Evolutionary conservation across 768 basidiomycete genomes (phyloP).

Genomic region (Macrolepiota fuliginosa): DNA sequence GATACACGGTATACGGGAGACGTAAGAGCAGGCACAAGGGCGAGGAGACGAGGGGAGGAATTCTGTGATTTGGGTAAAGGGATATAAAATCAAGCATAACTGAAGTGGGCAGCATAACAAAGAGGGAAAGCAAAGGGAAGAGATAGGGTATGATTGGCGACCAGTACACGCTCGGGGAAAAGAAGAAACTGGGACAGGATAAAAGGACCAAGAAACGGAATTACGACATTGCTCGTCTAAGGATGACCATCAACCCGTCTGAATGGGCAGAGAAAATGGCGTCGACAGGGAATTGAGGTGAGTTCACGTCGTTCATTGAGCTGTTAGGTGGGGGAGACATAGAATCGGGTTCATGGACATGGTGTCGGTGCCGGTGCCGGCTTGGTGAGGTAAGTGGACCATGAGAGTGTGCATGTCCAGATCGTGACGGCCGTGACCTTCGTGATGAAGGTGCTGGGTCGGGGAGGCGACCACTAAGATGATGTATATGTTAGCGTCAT

Average conservation of each 20-base stretch:
- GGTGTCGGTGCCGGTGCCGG: constrained; percentile 21
- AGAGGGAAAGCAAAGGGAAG: neutral
- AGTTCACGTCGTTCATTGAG: constrained; percentile 11
- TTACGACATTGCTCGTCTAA: constrained; percentile 45
- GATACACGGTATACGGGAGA: too few relatives aligned
- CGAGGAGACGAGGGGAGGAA: neutral
- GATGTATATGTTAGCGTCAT: neutral
- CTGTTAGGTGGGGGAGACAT: neutral
- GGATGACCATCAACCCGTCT: constrained; percentile 78
- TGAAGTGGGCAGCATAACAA: neutral
- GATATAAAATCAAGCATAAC: neutral
- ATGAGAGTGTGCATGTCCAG: neutral
- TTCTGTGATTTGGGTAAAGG: neutral
- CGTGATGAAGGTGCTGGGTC: constrained; percentile 6
- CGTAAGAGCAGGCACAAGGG: too few relatives aligned
- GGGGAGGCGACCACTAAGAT: constrained; percentile 5
- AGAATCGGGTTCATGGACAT: constrained; percentile 9
- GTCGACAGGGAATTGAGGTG: constrained; percentile 55
- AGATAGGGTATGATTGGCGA: neutral
- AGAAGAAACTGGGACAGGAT: neutral
- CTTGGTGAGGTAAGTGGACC: constrained; percentile 8
- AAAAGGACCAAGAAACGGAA: neutral
- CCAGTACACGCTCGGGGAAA: neutral
- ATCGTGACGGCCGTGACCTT: constrained; percentile 8
- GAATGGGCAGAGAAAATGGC: constrained; percentile 86